Evolutionary conservation across 1,284 basidiomycete species (phyloP).

Genomic region (Anthracocystis panici-leucophaei): DNA sequence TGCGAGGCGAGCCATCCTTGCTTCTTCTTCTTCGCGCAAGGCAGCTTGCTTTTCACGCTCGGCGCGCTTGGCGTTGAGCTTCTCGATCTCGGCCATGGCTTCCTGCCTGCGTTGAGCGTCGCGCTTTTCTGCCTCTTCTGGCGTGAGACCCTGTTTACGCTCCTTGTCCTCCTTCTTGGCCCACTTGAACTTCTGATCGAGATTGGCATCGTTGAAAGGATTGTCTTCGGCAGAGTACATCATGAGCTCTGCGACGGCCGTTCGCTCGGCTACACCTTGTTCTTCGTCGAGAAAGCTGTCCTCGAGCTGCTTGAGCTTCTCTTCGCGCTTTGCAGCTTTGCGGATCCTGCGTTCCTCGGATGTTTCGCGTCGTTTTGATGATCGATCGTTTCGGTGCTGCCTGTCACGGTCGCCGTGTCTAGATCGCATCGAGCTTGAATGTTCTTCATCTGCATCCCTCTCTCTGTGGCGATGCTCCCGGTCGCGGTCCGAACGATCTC

Average conservation of each 20-base stretch:
- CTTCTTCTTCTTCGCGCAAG: slow-evolving; percentile 90
- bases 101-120: slow-evolving; percentile 87
- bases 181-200: slow-evolving; percentile 95
- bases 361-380: slow-evolving; percentile 40
- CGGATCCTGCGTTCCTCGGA: slow-evolving; percentile 58
- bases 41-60: slow-evolving; percentile 90
- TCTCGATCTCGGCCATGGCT: slow-evolving; percentile 87
- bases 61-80: slow-evolving; percentile 87
- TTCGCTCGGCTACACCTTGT: slow-evolving; percentile 50
- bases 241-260: slow-evolving; percentile 63
- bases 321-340: slow-evolving; percentile 57
- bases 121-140: slow-evolving; percentile 81
- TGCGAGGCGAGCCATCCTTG: slow-evolving; percentile 85
- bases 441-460: slow-evolving; percentile 20
- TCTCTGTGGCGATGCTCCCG: slow-evolving; percentile 29
- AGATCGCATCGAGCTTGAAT: slow-evolving; percentile 24
- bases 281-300: slow-evolving; percentile 41
- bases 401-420: slow-evolving; percentile 29
- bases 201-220: slow-evolving; percentile 95
- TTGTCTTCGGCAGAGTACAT: slow-evolving; percentile 91
- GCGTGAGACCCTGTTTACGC: slow-evolving; percentile 83
- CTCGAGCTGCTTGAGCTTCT: slow-evolving; percentile 40
- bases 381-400: slow-evolving; percentile 23
- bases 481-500: slow-evolving; percentile 20
- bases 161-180: slow-evolving; percentile 98